Evolutionary conservation across 2,329 filamentous ascomycete genomes (phyloP).

Genomic region (Penicillium vulpinum): DNA sequence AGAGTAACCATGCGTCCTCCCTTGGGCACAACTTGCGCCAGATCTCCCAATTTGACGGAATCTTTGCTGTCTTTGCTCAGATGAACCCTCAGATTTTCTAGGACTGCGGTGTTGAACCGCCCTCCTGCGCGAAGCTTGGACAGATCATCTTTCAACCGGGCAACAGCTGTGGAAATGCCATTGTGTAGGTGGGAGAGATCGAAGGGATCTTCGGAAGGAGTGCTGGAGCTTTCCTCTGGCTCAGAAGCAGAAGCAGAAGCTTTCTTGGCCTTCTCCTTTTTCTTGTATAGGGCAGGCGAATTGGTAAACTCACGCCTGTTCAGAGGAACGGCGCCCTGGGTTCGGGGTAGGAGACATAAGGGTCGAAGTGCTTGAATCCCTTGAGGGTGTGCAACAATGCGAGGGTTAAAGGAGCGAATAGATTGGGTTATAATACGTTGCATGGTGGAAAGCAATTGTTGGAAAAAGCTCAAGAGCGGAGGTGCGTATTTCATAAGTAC

Average conservation of each 20-base stretch:
- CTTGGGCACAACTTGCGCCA: conserved; percentile 68
- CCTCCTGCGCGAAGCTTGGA: conserved; percentile 63
- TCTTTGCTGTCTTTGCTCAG: conserved; percentile 55
- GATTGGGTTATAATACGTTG: conserved; percentile 13
- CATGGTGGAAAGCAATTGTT: conserved; percentile 13
- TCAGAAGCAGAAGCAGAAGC: conserved; percentile 37
- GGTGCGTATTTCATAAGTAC: background rate
- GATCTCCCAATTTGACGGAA: conserved; percentile 57
- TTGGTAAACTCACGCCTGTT: conserved; percentile 42
- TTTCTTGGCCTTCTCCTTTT: conserved; percentile 55
- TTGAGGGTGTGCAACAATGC: background rate
- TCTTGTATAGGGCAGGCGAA: conserved; percentile 49
- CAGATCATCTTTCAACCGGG: conserved; percentile 61
- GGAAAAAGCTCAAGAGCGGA: background rate
- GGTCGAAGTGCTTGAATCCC: background rate
- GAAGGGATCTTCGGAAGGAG: conserved; percentile 54
- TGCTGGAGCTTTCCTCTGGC: conserved; percentile 29
- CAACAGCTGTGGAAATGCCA: conserved; percentile 56
- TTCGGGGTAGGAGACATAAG: background rate
- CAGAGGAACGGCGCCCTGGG: background rate
- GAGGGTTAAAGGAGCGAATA: background rate
- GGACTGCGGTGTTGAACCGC: conserved; percentile 60
- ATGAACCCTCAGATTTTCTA: conserved; percentile 63
- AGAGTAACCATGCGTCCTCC: conserved; percentile 61
- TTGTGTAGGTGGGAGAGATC: conserved; percentile 61